phyloP scores from a whole-genome alignment of 225 moss, liverwort and hornwort species.

The Pleurozium schreberi region DNA sequence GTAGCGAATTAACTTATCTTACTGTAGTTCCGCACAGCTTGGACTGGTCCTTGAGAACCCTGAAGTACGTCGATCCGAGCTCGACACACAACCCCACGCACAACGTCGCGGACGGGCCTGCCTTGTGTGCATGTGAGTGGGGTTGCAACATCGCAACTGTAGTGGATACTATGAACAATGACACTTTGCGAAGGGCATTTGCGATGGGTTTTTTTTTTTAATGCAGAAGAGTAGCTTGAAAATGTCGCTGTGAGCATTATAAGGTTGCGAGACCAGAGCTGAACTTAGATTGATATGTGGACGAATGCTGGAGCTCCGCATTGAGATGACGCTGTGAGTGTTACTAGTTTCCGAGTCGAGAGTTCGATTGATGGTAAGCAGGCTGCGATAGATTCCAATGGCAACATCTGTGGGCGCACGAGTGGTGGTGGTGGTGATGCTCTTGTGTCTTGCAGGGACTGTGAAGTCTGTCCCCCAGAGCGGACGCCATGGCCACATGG shows the following conservation, averaged over 20 bases:
- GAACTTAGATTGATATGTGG: background rate
- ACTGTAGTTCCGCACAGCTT: background rate
- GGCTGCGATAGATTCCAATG: background rate
- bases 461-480: background rate
- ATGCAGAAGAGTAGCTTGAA: background rate
- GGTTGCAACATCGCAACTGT: background rate
- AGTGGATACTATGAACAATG: background rate
- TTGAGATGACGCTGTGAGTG: background rate
- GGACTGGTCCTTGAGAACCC: background rate
- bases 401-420: background rate
- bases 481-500: constrained; percentile 1
- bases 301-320: background rate
- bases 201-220: background rate
- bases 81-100: background rate
- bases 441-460: background rate
- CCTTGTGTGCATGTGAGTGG: background rate
- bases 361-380: background rate
- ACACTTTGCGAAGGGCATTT: background rate
- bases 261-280: background rate
- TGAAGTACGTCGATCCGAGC: background rate
- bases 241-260: background rate
- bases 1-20: no score
- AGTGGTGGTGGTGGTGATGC: background rate
- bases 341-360: background rate
- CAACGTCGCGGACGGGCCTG: background rate